Base-by-base conservation (phyloP, 1,284 basidiomycete species). In the Neolentinus lepideus region DNA sequence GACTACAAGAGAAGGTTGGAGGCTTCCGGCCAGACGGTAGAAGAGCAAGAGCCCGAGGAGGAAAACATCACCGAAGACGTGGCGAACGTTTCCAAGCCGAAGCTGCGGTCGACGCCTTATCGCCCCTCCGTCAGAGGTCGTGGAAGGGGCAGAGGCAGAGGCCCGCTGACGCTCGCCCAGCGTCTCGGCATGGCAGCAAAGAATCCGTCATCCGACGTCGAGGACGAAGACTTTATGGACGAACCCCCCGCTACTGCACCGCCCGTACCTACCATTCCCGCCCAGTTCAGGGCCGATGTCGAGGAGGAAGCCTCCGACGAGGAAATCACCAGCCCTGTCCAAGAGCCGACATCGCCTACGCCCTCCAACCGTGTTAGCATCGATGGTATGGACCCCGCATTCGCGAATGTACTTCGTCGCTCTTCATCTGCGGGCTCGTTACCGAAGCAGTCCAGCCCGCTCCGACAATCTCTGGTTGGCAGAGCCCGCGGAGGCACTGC, bases 361-460 rank as follows among this genome's bases (percentile, higher is more conserved):
- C 68, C 66, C 22, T 83, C 81, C 2, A 85, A 84, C 59, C 73
- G 76, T 31, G 78, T 79, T 1, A 90, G 86, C 61, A 75, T 91
- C 10, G 90, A 92, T 54, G 89, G 89, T 38, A 90, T 92, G 86
- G 90, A 92, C 61, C 90, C 90, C 10, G 77, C 73, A 0, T 92
- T 90, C 64, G 88, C 89, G 54, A 90, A 90, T 58, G 74, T 91
- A 14, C 78, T 90, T 38, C 79, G 78, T 56, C 80, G 81, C 27
- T 75, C 80, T 1, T 74, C 79, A 0, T 84, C 85, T 9, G 74
- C 78, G 53, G 75, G 76, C 24, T 79, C 84, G 1, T 46, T 76
- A 22, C 66, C 72, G n/a, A 72, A 76, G 50, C 67, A 73, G 59
- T 70, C 73, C 45, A 82, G 83, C 61, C 83, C 85, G 51, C 70